phyloP scores from a whole-genome alignment of 257 asterid species.

The Echites panduratus region DNA sequence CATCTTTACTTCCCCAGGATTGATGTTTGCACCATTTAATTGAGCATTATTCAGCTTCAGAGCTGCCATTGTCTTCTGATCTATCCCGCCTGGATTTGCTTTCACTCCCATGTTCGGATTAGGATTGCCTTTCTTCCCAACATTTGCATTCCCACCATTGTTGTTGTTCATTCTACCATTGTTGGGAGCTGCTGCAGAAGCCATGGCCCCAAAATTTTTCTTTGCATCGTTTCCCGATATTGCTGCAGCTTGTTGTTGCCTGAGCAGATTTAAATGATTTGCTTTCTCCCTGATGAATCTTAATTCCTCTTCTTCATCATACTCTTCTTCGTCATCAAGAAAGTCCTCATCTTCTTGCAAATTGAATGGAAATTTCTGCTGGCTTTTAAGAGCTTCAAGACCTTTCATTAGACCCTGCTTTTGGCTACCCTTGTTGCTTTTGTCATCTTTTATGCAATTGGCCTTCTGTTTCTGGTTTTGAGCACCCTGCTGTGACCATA shows the following conservation, averaged over 20 bases:
- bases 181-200: slow-evolving; percentile 10
- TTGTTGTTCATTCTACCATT: slow-evolving; percentile 28
- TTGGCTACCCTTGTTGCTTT: slow-evolving; percentile 31
- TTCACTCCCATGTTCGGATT: slow-evolving; percentile 25
- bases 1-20: slow-evolving; percentile 25
- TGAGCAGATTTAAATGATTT: slow-evolving; percentile 39
- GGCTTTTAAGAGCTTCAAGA: slow-evolving; percentile 39
- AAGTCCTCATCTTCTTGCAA: slow-evolving; percentile 28
- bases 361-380: slow-evolving; percentile 29
- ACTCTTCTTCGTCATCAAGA: slow-evolving; percentile 21
- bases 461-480: slow-evolving; percentile 38
- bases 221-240: slow-evolving; percentile 27
- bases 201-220: slow-evolving; percentile 19
- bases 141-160: slow-evolving; percentile 23
- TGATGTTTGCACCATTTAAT: slow-evolving; percentile 15
- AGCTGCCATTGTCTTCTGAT: slow-evolving; percentile 37
- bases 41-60: slow-evolving; percentile 31
- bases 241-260: slow-evolving; percentile 35
- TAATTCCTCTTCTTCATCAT: slow-evolving; percentile 31
- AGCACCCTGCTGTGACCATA: slow-evolving; percentile 42
- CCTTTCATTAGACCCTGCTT: slow-evolving; percentile 29
- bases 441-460: slow-evolving; percentile 28
- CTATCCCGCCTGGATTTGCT: slow-evolving; percentile 30
- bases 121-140: slow-evolving; percentile 30
- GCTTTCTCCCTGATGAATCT: slow-evolving; percentile 27